phyloP scores from a whole-genome alignment of 106 monocot species.

The Cymbidium sinense region DNA sequence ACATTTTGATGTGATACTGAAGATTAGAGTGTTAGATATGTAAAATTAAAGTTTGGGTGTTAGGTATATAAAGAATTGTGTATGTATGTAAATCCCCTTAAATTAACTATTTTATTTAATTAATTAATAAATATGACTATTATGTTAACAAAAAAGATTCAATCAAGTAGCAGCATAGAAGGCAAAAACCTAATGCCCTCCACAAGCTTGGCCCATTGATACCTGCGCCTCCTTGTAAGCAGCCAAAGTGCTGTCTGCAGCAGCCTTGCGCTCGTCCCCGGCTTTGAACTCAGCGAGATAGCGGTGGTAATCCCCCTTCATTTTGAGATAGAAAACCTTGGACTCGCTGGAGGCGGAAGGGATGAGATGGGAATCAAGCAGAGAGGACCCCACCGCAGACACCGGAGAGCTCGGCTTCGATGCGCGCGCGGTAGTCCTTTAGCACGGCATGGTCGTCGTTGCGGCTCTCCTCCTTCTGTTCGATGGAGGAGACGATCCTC shows the following conservation, averaged over 20 bases:
- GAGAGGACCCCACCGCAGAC: slow-evolving; percentile 11
- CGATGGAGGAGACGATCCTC: slow-evolving; percentile 18
- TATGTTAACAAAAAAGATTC: no score
- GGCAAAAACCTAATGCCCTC: not conserved
- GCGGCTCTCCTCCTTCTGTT: slow-evolving; percentile 18
- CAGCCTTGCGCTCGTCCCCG: slow-evolving; percentile 13
- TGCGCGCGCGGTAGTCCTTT: slow-evolving; percentile 14
- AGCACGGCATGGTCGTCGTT: slow-evolving; percentile 16
- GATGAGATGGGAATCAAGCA: slow-evolving; percentile 5
- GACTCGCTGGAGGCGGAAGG: slow-evolving; percentile 13
- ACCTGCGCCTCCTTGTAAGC: slow-evolving; percentile 17
- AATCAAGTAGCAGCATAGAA: not conserved
- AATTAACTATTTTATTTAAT: no score
- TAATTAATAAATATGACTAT: no score
- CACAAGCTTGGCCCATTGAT: not conserved
- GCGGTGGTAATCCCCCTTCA: slow-evolving; percentile 22
- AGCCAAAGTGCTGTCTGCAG: slow-evolving; percentile 14
- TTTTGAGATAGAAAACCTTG: slow-evolving; percentile 19
- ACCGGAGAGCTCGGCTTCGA: slow-evolving; percentile 8
- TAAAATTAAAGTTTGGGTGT: no score
- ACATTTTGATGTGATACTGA: no score
- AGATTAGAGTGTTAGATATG: no score
- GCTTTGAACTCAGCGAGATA: slow-evolving; percentile 13
- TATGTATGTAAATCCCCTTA: no score
- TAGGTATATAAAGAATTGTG: no score